Base-by-base conservation (phyloP, 2,329 filamentous ascomycete genomes). In the Colletotrichum sp. region DNA sequence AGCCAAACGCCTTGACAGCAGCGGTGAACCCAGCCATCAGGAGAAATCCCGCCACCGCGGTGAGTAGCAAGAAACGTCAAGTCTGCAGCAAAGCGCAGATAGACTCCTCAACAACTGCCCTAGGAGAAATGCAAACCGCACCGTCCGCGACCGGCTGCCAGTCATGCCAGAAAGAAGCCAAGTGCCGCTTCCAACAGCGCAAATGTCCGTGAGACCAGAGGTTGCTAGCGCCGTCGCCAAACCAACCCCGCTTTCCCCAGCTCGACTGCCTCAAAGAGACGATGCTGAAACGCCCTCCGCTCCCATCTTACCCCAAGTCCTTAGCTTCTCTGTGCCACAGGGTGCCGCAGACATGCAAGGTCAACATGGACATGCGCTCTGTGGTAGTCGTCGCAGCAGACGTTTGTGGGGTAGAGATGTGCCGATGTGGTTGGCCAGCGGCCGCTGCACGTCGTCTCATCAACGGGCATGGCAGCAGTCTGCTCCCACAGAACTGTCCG, bases 251-350 rank as follows among this genome's bases (percentile, higher is more conserved):
- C 64, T 65, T 75, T 36, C 73, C 59, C 73, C 68, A 63, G 28
- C 39, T 67, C 64, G 66, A 63, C 55, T 48, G 32, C 32, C 32
- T 66, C 21, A 39, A 21, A 48, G 21, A 26, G 73, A 64, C 73
- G 64, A 73, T 69, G 64, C 73, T 75, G 73, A 75, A 75, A 75
- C 73, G 64, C 64, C 36, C 39, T 57, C 43, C 28, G 24, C n/a
- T 36, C 30, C 59, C 59, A 21, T 61, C 59, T 61, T 36, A 61
- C 59, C 30, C 59, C 59, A 61, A 32, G 59, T 34, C 16, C 28
- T 61, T 75, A 32, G 64, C 59, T 64, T 39, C 69, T 68, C 64
- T 34, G 73, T 75, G 70, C 69, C 57, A 68, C 28, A 26, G 34
- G 55, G n/a, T 67, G 73, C 32, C 30, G 69, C 64, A 64, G 70